A percentile compares a stretch with the other conserved stretches of the same genome.
phyloP scores from a whole-genome alignment of 75 land plant genomes.

The Picea glauca region DNA sequence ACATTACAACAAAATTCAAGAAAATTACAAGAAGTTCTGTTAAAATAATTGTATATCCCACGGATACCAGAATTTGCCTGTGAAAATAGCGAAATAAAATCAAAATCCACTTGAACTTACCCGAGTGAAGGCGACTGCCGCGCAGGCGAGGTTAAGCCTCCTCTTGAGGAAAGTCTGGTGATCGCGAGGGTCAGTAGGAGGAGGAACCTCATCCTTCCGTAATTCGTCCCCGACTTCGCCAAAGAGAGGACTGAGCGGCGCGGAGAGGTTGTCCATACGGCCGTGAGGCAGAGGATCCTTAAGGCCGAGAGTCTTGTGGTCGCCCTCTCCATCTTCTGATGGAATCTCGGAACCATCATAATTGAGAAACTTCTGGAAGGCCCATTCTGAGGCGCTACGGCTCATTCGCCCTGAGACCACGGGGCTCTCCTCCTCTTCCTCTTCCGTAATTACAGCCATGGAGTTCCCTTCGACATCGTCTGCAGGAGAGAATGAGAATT shows the following conservation, averaged over 20 bases:
- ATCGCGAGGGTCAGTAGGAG: constrained; percentile 44
- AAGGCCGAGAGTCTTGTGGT: constrained; percentile 28
- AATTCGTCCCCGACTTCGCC: constrained; percentile 18
- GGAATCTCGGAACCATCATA: not conserved
- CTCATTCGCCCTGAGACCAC: constrained; percentile 35
- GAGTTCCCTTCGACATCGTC: no score
- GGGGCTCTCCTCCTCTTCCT: not conserved
- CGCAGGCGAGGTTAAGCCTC: constrained; percentile 78
- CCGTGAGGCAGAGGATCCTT: constrained; percentile 8
- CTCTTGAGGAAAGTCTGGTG: constrained; percentile 64
- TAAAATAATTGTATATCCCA: no score
- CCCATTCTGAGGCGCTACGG: constrained; percentile 85
- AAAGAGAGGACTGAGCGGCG: constrained; percentile 33
- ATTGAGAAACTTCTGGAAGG: constrained; percentile 75
- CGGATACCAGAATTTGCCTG: no score
- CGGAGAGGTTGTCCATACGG: constrained; percentile 10
- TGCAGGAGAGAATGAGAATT: no score
- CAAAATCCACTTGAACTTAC: constrained; percentile 18
- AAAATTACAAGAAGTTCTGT: no score
- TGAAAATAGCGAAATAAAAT: not conserved
- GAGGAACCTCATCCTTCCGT: constrained; percentile 5
- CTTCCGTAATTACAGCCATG: not conserved
- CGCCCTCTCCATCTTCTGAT: not conserved
- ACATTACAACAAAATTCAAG: no score
- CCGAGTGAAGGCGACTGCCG: constrained; percentile 75